Percentiles rank a stretch among this genome's conserved stretches.
These are phyloP conservation scores for Coniochaeta sp. DNA, from an alignment of 2,329 filamentous ascomycete genomes.

Conservation along the genomic window DNA sequence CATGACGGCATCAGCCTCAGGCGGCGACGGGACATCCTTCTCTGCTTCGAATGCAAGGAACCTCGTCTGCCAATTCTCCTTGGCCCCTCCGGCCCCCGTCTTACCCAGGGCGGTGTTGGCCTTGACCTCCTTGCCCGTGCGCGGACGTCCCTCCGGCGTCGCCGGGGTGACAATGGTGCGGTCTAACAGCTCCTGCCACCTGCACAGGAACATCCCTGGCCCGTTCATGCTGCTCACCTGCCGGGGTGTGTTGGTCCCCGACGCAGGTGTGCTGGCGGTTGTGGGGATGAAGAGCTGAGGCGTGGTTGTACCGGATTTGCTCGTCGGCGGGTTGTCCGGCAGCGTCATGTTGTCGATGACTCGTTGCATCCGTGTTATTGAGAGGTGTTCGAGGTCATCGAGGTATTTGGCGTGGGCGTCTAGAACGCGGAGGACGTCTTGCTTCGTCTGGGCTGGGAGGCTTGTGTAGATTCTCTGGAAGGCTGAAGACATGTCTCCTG, in stretches of 20 bases:
- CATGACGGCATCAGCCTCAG: constrained; percentile 35
- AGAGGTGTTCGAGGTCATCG: constrained; percentile 43
- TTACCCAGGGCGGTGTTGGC: constrained; percentile 34
- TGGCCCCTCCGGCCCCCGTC: constrained; percentile 22
- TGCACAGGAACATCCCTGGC: constrained; percentile 64
- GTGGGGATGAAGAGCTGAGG: background rate
- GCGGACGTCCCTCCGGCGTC: constrained; percentile 40
- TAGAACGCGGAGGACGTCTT: constrained; percentile 41
- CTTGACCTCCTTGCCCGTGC: constrained; percentile 47
- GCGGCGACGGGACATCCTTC: constrained; percentile 23
- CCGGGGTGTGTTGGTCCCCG: constrained; percentile 1
- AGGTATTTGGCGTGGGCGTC: constrained; percentile 58
- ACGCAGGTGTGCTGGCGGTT: constrained; percentile 4
- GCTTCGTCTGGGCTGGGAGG: constrained; percentile 39
- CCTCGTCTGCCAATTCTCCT: constrained; percentile 12
- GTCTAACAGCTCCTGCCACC: constrained; percentile 67
- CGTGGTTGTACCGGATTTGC: constrained; percentile 9
- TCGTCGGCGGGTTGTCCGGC: background rate
- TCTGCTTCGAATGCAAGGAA: constrained; percentile 20
- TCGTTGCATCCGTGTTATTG: constrained; percentile 45
- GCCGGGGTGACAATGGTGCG: constrained; percentile 61
- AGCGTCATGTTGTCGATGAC: constrained; percentile 39
- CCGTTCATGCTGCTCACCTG: constrained; percentile 39
- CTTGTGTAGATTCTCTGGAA: constrained; percentile 34
- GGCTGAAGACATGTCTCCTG: constrained; percentile 27